Percentiles rank a stretch among this genome's conserved stretches.
phyloP scores from a whole-genome alignment of 2,329 filamentous ascomycete species.

The Septoria linicola region DNA sequence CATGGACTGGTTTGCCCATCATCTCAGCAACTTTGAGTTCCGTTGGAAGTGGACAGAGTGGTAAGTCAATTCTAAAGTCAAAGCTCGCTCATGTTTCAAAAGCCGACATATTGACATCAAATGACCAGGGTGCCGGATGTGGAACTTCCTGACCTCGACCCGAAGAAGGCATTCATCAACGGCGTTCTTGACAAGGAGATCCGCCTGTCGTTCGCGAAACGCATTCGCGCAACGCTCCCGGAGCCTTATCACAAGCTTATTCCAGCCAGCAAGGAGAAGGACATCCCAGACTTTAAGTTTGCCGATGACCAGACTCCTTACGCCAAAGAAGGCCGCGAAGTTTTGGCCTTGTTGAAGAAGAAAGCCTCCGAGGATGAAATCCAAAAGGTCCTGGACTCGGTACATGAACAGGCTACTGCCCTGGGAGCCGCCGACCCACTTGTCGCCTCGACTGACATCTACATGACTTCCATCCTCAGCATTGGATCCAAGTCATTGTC shows the following conservation, averaged over 20 bases:
- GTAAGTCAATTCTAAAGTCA: slow-evolving; percentile 47
- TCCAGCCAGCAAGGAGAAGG: slow-evolving; percentile 83
- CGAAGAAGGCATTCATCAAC: slow-evolving; percentile 88
- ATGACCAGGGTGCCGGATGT: slow-evolving; percentile 70
- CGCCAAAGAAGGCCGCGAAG: slow-evolving; percentile 76
- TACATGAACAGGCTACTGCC: slow-evolving; percentile 74
- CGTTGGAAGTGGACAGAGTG: slow-evolving; percentile 99
- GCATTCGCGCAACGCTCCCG: slow-evolving; percentile 90
- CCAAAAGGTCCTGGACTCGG: slow-evolving; percentile 74
- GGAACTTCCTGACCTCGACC: slow-evolving; percentile 70
- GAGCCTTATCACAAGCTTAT: slow-evolving; percentile 79
- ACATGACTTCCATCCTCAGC: slow-evolving; percentile 89
- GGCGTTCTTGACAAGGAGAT: slow-evolving; percentile 96
- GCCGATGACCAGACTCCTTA: slow-evolving; percentile 74
- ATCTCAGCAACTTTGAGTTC: slow-evolving; percentile 98
- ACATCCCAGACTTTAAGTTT: slow-evolving; percentile 95
- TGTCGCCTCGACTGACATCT: slow-evolving; percentile 86
- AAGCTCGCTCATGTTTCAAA: slow-evolving; percentile 4
- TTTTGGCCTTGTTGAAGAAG: slow-evolving; percentile 74
- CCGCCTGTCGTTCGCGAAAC: slow-evolving; percentile 89
- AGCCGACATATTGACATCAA: not conserved
- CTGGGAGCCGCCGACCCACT: slow-evolving; percentile 70
- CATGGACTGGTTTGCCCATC: slow-evolving; percentile 96
- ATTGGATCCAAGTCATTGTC: slow-evolving; percentile 94
- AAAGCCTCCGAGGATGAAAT: slow-evolving; percentile 86